Conservation (phyloP, 2,329 filamentous ascomycete species). For the Colletotrichum tropicicola region DNA sequence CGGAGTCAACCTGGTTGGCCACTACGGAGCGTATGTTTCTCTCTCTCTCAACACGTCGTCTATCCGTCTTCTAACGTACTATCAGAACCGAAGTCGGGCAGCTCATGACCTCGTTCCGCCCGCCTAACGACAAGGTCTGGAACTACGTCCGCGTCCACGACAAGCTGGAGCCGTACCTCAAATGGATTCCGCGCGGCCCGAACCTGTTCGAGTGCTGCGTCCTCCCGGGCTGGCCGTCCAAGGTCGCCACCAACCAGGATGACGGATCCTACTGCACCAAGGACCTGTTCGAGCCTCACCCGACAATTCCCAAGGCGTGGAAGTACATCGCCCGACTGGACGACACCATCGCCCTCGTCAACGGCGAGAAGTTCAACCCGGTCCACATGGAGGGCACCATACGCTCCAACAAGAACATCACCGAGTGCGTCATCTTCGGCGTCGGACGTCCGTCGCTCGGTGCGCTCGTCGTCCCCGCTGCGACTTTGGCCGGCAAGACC, state of each 20-base stretch:
- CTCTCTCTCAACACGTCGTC: too few species aligned
- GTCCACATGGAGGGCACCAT: slow-evolving; percentile 67
- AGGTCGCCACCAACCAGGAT: slow-evolving; percentile 63
- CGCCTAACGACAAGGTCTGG: slow-evolving; percentile 64
- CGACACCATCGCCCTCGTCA: slow-evolving; percentile 68
- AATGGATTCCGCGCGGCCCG: slow-evolving; percentile 42
- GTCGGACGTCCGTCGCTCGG: slow-evolving; percentile 65
- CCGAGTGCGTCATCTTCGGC: slow-evolving; percentile 70
- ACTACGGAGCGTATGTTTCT: slow-evolving; percentile 63
- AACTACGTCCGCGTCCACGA: slow-evolving; percentile 64
- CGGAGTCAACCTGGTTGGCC: slow-evolving; percentile 63
- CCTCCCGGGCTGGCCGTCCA: slow-evolving; percentile 47
- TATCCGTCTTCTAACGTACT: slow-evolving; percentile 3
- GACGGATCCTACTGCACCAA: slow-evolving; percentile 71
- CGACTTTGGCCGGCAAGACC: slow-evolving; percentile 26
- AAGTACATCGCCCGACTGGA: slow-evolving; percentile 70
- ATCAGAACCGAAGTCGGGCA: slow-evolving; percentile 66
- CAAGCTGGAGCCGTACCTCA: slow-evolving; percentile 46
- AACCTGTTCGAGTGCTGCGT: slow-evolving; percentile 48
- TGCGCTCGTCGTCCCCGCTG: slow-evolving; percentile 58
- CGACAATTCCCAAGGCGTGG: slow-evolving; percentile 62
- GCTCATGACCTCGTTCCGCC: slow-evolving; percentile 67
- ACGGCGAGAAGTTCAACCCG: slow-evolving; percentile 76
- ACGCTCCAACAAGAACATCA: slow-evolving; percentile 49
- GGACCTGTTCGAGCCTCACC: slow-evolving; percentile 69